Evolutionary conservation across 345 rosid species (phyloP), one percentile per base, ranked within the genome.

Genomic region (Hypericum androsaemum): DNA sequence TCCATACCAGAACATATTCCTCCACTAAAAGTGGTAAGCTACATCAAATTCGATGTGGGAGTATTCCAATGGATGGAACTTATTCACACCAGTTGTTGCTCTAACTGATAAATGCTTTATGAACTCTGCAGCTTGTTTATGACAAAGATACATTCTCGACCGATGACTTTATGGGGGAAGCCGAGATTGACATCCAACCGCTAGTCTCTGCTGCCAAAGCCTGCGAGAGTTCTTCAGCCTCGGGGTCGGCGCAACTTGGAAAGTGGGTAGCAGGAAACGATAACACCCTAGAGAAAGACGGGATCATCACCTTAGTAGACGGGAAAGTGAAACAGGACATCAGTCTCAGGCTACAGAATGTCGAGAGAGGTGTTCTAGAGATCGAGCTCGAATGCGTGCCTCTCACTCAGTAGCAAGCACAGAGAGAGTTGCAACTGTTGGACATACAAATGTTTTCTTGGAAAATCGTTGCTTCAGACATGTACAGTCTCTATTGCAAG

Each of bases 1-100:
- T 80, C 90, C 3, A 87, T 86, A 69, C 95, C 90, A 48, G 74
- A 74, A 41, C 58, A 74, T 22, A 80, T 46, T 42, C 83, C 83
- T 43, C 68, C 80, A 32, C 62, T 83, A 35, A 86, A 86, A 62
- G 63, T 86, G 88, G 95, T 83, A 74, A 66, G 70, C 37, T 3
- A 43, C 10, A 15, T 17, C 11, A 36, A n/a, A n/a, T n/a, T n/a
- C n/a, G n/a, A n/a, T n/a, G n/a, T n/a, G n/a, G n/a, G n/a, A n/a
- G n/a, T n/a, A n/a, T n/a, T n/a, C 16, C 8, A 53, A 54, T 41
- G 28, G 43, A 52, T 16, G 2, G 37, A 7, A n/a, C n/a, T 35
- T 37, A 22, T 28, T 14, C 15, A 5, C 54, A 17, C 12, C 7
- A 44, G 6, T 46, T 17, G 9, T 6, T 9, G 7, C 6, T 16